A percentile compares a stretch with the other conserved stretches of the same genome.
Evolutionary conservation across 352 stramenopile genomes (phyloP).

Genomic region (Phytophthora agathidicida): DNA sequence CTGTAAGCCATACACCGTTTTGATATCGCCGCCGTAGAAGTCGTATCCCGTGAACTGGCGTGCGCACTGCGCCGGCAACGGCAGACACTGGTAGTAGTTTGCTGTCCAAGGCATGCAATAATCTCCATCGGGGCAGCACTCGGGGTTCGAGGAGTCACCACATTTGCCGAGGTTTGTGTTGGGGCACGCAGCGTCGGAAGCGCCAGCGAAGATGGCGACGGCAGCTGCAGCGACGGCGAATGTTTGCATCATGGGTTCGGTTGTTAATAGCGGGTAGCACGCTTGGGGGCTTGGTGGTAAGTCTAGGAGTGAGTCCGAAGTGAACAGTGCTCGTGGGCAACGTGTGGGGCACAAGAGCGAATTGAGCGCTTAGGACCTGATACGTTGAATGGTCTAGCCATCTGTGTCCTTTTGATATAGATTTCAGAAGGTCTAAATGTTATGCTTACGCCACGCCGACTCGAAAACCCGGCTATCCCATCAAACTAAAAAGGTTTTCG

Average conservation of each 20-base stretch:
- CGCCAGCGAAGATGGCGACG: constrained; percentile 1
- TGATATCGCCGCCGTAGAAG: constrained; percentile 57
- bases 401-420: constrained; percentile 11
- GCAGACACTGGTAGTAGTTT: constrained; percentile 46
- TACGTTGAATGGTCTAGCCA: constrained; percentile 3
- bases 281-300: constrained; percentile 5
- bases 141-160: constrained; percentile 24
- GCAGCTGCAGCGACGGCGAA: constrained; percentile 8
- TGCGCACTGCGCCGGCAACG: constrained; percentile 36
- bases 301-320: neutral
- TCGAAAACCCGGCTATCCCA: constrained; percentile 6
- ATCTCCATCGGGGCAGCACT: constrained; percentile 38
- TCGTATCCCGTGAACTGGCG: constrained; percentile 51
- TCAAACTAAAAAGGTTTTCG: constrained; percentile 11
- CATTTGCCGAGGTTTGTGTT: constrained; percentile 31
- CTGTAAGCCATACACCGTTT: constrained; percentile 37
- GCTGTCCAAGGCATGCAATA: constrained; percentile 54
- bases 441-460: neutral
- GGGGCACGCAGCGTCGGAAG: constrained; percentile 19
- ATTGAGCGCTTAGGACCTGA: neutral
- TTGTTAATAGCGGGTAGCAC: neutral
- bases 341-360: neutral
- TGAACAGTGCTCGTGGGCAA: neutral
- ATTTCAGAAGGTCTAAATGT: neutral
- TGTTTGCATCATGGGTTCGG: constrained; percentile 12